Conservation (phyloP, 2,329 filamentous ascomycete genomes). For the Apiospora kogelbergensis region DNA sequence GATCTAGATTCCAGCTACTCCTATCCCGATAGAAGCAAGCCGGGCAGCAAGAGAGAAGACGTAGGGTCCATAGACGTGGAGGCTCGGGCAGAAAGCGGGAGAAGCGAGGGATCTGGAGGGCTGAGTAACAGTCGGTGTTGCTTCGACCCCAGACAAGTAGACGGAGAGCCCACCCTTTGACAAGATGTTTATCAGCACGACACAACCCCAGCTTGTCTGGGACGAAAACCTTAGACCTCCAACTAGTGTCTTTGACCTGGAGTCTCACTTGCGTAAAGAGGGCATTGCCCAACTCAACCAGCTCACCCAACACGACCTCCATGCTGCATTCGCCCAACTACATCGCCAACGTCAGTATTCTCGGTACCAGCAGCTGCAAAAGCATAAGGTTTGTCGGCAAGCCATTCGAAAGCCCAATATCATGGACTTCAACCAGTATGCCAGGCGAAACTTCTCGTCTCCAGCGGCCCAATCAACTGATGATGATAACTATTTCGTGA, state of each 20-base stretch:
- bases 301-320: neutral
- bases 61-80: neutral
- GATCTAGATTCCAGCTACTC: neutral
- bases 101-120: neutral
- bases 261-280: conserved; percentile 24
- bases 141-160: conserved; percentile 13
- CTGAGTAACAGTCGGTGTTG: neutral
- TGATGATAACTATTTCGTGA: neutral
- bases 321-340: conserved; percentile 21
- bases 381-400: neutral
- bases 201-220: conserved; percentile 21
- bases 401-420: neutral
- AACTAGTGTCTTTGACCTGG: conserved; percentile 18
- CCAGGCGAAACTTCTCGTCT: neutral
- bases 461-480: neutral
- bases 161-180: conserved; percentile 12
- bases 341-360: conserved; percentile 3
- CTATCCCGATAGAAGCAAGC: neutral
- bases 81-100: neutral
- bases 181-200: conserved; percentile 23
- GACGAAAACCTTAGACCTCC: neutral
- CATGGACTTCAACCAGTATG: neutral
- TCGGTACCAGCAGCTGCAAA: conserved; percentile 6
- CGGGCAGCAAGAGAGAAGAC: conserved; percentile 6
- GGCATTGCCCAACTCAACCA: conserved; percentile 7